Percentiles rank a stretch among this genome's conserved stretches.
These are phyloP conservation scores for Colletotrichum sidae DNA, from an alignment of 2,329 filamentous ascomycete species.

Conservation along the genomic window DNA sequence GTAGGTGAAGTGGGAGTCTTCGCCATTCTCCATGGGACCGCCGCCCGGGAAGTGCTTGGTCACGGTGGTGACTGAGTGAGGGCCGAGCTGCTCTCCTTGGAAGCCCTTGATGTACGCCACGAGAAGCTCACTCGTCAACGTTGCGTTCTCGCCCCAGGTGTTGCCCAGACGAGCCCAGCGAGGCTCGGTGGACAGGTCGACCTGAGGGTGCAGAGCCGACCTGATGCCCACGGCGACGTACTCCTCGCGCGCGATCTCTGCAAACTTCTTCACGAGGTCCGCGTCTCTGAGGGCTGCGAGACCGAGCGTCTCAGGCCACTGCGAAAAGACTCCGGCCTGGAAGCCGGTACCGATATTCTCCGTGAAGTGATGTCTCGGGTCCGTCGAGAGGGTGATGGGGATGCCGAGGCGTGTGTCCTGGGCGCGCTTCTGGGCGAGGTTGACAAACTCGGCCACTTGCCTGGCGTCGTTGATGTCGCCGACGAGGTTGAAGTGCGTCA, in stretches of 20 bases:
- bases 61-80: slow-evolving; percentile 57
- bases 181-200: slow-evolving; percentile 63
- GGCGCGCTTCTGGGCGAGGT: slow-evolving; percentile 54
- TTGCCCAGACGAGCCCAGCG: slow-evolving; percentile 59
- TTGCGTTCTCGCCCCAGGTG: slow-evolving; percentile 62
- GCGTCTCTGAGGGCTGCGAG: slow-evolving; percentile 60
- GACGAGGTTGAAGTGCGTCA: slow-evolving; percentile 60
- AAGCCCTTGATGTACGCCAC: slow-evolving; percentile 61
- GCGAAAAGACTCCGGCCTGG: slow-evolving; percentile 56
- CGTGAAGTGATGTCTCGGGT: slow-evolving; percentile 59
- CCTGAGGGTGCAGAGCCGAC: slow-evolving; percentile 60
- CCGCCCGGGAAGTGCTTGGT: slow-evolving; percentile 67
- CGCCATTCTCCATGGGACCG: slow-evolving; percentile 60
- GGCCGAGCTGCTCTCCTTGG: slow-evolving; percentile 56
- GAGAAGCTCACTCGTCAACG: slow-evolving; percentile 50
- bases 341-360: slow-evolving; percentile 57
- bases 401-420: slow-evolving; percentile 60
- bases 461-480: slow-evolving; percentile 54
- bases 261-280: slow-evolving; percentile 57
- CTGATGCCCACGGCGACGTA: slow-evolving; percentile 56
- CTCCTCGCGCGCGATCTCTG: slow-evolving; percentile 61
- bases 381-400: slow-evolving; percentile 59
- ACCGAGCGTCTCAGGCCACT: slow-evolving; percentile 64
- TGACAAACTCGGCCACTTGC: slow-evolving; percentile 53
- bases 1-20: slow-evolving; percentile 64